Base-by-base conservation (phyloP, 768 basidiomycete species). In the Termitomyces sp. region DNA sequence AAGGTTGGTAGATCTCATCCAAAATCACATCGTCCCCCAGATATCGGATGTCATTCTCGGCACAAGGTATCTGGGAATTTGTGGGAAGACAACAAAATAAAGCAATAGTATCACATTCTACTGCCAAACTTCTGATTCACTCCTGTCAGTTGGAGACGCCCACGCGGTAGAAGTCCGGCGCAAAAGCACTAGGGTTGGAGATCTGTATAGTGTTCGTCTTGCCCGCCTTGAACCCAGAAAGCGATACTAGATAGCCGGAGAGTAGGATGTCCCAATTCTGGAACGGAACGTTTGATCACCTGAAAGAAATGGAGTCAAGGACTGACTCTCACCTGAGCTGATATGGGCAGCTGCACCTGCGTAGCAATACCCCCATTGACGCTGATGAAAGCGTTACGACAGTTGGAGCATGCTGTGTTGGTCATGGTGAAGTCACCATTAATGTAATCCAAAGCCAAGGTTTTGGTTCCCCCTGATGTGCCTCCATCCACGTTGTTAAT, bases 331-430 rank as follows among this genome's bases (percentile, higher is more conserved):
- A 80, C 80, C 76, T 82, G 79, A 11, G 71, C 79, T 32, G 80
- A 80, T 58, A 82, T 74, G 2, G 80, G 80, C 76, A 81, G 77
- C 62, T 81, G 78, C 16, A 72, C 76, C 66, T 79, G 75, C 4
- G 80, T 75, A 3, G 76, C 69, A 7, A 73, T 58, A 7, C 78
- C 79, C 16, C 78, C 79, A 62, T 81, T 82, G 11, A 82, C 74
- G 62, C 80, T 80, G 40, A 81, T 71, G 46, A 77, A 77, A 11
- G 77, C 76, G 50, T 81, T 76, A 45, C 81, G 76, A 66, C 79
- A 81, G 63, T 82, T 82, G 7, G 81, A 80, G 69, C 80, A 81
- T 9, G 66, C 79, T 0, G 76, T 78, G 65, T 81, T 81, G 57
- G 67, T 67, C 66, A 77, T 77, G 9, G 73, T 72, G 38, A 75